Percentiles rank a stretch among this genome's conserved stretches.
phyloP scores from a whole-genome alignment of 495 filamentous ascomycete genomes.

The Letharia columbiana region DNA sequence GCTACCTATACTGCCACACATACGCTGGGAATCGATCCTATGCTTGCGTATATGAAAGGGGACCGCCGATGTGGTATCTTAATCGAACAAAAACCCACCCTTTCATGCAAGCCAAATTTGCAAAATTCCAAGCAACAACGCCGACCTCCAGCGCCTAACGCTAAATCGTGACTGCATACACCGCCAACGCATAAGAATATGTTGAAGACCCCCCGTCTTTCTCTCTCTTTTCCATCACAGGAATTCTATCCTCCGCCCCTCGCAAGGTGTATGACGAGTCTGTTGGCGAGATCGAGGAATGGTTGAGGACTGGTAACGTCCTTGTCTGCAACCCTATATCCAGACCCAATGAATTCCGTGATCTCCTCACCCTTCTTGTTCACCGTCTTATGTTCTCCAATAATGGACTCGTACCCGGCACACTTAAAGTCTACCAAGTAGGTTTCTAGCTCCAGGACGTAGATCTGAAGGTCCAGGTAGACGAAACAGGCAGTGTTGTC shows the following conservation, averaged over 20 bases:
- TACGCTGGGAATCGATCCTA: background rate
- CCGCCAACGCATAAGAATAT: background rate
- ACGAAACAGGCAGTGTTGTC: constrained; percentile 55
- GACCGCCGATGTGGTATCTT: background rate
- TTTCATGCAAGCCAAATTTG: background rate
- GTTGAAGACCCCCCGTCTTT: too few species aligned
- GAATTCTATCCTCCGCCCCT: constrained; percentile 11
- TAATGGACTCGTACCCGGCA: constrained; percentile 86
- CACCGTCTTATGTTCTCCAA: constrained; percentile 38
- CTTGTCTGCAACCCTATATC: constrained; percentile 33
- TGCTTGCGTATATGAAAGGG: background rate
- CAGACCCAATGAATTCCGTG: constrained; percentile 17
- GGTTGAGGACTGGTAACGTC: constrained; percentile 49
- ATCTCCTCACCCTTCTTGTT: constrained; percentile 18
- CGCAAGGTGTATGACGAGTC: constrained; percentile 47
- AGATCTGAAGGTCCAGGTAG: constrained; percentile 92
- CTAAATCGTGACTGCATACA: background rate
- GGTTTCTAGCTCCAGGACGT: constrained; percentile 85
- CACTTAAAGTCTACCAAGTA: constrained; percentile 99
- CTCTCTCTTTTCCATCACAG: background rate
- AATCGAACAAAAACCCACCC: background rate
- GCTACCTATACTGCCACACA: background rate
- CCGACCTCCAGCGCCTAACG: background rate
- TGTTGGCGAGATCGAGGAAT: constrained; percentile 47
- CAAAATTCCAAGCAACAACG: background rate